These are phyloP conservation scores for Phalaenopsis equestris DNA, from an alignment of 106 monocot species.

Conservation along the genomic window DNA sequence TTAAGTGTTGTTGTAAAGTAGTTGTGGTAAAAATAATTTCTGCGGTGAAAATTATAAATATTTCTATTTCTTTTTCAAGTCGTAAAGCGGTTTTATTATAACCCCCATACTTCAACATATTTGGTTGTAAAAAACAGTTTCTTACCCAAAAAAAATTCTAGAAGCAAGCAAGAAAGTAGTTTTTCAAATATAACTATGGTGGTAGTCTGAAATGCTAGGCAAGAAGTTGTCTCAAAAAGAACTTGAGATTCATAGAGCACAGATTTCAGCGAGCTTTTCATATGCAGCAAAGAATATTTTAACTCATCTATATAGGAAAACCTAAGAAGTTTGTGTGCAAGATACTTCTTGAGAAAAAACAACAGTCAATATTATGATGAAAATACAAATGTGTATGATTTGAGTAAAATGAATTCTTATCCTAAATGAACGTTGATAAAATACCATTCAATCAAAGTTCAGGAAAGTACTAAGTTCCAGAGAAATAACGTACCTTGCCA, in stretches of 20 bases:
- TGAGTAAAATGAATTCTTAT: neutral
- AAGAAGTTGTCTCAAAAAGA: too few species aligned
- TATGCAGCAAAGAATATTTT: neutral
- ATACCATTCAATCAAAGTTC: neutral
- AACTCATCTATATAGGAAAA: neutral
- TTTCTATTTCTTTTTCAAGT: too few species aligned
- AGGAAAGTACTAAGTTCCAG: neutral
- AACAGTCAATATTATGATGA: neutral
- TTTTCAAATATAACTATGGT: too few species aligned
- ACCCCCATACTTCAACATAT: too few species aligned
- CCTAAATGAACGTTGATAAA: neutral
- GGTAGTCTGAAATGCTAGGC: too few species aligned
- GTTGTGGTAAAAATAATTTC: too few species aligned
- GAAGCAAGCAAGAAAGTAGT: too few species aligned
- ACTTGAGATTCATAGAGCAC: neutral
- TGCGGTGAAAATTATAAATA: too few species aligned
- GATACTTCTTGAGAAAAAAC: neutral
- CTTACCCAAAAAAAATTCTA: too few species aligned
- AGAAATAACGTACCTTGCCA: slow-evolving; percentile 53
- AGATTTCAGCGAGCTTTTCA: neutral
- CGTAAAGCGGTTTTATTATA: too few species aligned
- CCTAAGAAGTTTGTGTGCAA: neutral
- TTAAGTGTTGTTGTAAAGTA: too few species aligned
- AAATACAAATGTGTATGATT: neutral
- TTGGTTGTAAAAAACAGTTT: too few species aligned